Base-by-base conservation (phyloP, 2,329 filamentous ascomycete genomes). In the Ophiostoma novo-ulmi region DNA sequence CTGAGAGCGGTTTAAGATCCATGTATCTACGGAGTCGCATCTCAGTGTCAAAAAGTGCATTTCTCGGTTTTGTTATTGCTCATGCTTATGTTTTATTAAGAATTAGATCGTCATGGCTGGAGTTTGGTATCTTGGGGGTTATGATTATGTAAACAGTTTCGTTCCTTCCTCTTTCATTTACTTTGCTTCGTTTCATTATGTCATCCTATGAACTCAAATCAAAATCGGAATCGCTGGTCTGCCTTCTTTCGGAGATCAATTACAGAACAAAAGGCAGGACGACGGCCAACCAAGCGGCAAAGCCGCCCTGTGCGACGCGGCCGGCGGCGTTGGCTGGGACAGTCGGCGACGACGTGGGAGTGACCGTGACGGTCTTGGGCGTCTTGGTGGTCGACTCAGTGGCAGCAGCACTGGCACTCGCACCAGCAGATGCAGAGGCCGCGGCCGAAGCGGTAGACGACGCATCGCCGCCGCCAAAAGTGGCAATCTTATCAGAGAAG, bases 1-100 rank as follows among this genome's bases (percentile, higher is more conserved):
- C 78, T 94, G 44, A 66, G 67, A 26, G 22, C 52, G n/a, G 26
- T 20, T 4, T 35, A 3, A n/a, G 20, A 17, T 22, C 6, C 14
- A 31, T 26, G 31, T 20, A 4, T 17, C 31, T 63, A 63, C 58
- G 31, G 55, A 35, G 22, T 35, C 39, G 5, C 17, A 48, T 48
- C 17, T 20, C 5, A 48, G 14, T 26, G n/a, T 58, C n/a, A 58
- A 58, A 58, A 26, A 22, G n/a, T 26, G 5, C 39, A 44, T 44
- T 17, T 58, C 7, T 26, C 11, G 4, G 7, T 58, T 10, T 8
- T 13, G 17, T 58, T 58, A 13, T 26, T 58, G 52, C 13, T 31
- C 5, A 20, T 48, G 44, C 8, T 17, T 38, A 35, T 14, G 35
- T 17, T 20, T 31, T 39, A 39, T 58, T 36, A 31, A 63, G 4